Evolutionary conservation across 176 grass and related monocot species (phyloP), one percentile per base, ranked within the genome.

Genomic region (Calamus simplicifolius): DNA sequence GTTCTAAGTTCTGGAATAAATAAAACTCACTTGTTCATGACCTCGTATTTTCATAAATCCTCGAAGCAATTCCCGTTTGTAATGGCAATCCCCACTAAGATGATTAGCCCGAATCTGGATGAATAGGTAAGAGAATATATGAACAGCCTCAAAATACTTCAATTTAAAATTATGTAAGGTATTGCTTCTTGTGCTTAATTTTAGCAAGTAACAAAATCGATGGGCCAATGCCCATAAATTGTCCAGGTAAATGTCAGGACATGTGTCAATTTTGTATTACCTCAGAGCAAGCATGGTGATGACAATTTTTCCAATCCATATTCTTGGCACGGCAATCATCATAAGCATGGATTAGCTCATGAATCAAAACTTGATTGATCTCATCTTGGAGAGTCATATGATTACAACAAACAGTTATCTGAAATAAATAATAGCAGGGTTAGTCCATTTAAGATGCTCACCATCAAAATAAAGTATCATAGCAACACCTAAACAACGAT

Each of bases 281-380:
- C 87, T 92, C 93, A 17, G 87, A 92, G 76, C 93, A 98, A 78
- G 84, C 93, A 81, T 98, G 87, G 62, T 98, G 93, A 61, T 58
- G 84, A 59, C 93, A 98, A 82, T 98, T 92, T 56, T 26, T 83
- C 87, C 87, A 88, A 50, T 92, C 73, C 30, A 98, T 0, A 70
- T 96, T 90, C 76, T 92, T 98, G 56, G 25, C 62, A 59, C 85
- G 75, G 0, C 93, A 98, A 48, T 92, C 93, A 56, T 98, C 93
- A 73, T 92, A 92, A 70, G 87, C 93, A 79, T 98, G 87, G 73
- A 98, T 74, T 67, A 98, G 71, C 48, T 89, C 93, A 69, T 92
- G 93, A 83, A 88, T 88, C 38, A 98, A 2, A 51, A 83, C 58
- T 70, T 85, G 93, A 54, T 61, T 80, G 77, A 98, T 83, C 66